phyloP scores from a whole-genome alignment of 1,284 basidiomycete species.

The Apiotrichum montevideense region DNA sequence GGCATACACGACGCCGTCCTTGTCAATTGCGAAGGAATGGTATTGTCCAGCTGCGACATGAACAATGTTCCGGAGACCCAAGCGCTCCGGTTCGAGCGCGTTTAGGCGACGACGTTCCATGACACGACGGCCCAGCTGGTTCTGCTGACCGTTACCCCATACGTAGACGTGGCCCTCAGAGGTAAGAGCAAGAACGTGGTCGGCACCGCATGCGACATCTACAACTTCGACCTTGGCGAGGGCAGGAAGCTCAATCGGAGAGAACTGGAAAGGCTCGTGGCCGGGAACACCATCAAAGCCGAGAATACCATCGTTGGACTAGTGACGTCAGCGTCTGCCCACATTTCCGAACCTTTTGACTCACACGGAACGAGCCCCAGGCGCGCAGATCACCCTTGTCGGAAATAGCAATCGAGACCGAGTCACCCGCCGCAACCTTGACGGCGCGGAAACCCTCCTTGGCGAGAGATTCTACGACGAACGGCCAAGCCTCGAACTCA shows the following conservation, averaged over 20 bases:
- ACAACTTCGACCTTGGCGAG: constrained; percentile 52
- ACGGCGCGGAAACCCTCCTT: constrained; percentile 75
- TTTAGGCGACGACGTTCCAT: constrained; percentile 76
- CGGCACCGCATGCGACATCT: constrained; percentile 72
- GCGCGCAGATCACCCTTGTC: constrained; percentile 71
- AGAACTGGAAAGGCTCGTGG: constrained; percentile 46
- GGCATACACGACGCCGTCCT: constrained; percentile 72
- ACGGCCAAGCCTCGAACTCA: constrained; percentile 68
- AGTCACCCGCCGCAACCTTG: constrained; percentile 74
- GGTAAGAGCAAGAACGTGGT: constrained; percentile 81
- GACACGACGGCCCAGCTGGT: constrained; percentile 78
- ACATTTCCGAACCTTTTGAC: constrained; percentile 33
- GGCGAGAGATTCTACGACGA: constrained; percentile 63
- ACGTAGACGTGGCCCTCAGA: constrained; percentile 72
- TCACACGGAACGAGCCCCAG: constrained; percentile 88
- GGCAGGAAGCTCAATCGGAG: constrained; percentile 47
- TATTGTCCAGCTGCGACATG: constrained; percentile 72
- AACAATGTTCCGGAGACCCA: constrained; percentile 63
- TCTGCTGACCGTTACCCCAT: constrained; percentile 76
- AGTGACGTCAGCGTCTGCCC: background rate
- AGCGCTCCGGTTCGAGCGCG: constrained; percentile 65
- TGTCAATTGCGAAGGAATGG: constrained; percentile 84
- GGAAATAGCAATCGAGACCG: constrained; percentile 72
- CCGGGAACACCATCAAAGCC: constrained; percentile 66
- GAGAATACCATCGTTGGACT: constrained; percentile 70